Percentiles rank a stretch among this genome's conserved stretches.
Conservation (phyloP, 352 stramenopile species). For the Pythium chondricola region DNA sequence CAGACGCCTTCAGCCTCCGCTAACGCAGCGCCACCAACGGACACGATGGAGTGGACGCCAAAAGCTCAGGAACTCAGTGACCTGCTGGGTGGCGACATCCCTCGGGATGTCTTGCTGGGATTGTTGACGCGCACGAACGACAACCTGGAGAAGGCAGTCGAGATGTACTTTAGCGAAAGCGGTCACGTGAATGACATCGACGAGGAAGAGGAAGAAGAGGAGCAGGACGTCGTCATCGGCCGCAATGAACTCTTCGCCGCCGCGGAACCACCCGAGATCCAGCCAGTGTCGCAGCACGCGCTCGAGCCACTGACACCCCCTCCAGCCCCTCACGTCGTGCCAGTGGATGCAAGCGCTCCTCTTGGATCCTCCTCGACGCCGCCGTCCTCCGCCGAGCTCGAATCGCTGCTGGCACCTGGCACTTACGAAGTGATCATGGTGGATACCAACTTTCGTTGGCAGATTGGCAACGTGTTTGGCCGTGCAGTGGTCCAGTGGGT, state of each 20-base stretch:
- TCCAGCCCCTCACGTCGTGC: conserved; percentile 2
- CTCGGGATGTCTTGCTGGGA: conserved; percentile 39
- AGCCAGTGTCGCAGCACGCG: conserved; percentile 42
- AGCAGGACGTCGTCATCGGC: conserved; percentile 12
- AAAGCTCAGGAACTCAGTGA: conserved; percentile 55
- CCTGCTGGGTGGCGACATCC: conserved; percentile 65
- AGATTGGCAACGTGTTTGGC: conserved; percentile 81
- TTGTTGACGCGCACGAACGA: conserved; percentile 60
- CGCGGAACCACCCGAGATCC: conserved; percentile 31
- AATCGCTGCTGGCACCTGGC: conserved; percentile 47
- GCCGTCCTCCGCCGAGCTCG: conserved; percentile 22
- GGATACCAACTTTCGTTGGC: conserved; percentile 69
- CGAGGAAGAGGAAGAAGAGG: conserved; percentile 35
- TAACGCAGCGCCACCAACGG: neutral
- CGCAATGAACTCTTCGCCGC: conserved; percentile 24
- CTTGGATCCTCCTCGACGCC: conserved; percentile 19
- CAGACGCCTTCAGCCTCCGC: conserved; percentile 6
- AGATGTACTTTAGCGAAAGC: conserved; percentile 76
- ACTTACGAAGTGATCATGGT: conserved; percentile 82
- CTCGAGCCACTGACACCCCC: conserved; percentile 46
- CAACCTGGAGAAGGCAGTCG: conserved; percentile 70
- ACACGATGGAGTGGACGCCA: conserved; percentile 25
- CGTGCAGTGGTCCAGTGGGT: conserved; percentile 79
- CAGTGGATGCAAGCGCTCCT: neutral
- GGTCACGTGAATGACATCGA: conserved; percentile 21